These are phyloP conservation scores for Aspergillus wentii DNA, from an alignment of 495 filamentous ascomycete species.

Conservation along the genomic window DNA sequence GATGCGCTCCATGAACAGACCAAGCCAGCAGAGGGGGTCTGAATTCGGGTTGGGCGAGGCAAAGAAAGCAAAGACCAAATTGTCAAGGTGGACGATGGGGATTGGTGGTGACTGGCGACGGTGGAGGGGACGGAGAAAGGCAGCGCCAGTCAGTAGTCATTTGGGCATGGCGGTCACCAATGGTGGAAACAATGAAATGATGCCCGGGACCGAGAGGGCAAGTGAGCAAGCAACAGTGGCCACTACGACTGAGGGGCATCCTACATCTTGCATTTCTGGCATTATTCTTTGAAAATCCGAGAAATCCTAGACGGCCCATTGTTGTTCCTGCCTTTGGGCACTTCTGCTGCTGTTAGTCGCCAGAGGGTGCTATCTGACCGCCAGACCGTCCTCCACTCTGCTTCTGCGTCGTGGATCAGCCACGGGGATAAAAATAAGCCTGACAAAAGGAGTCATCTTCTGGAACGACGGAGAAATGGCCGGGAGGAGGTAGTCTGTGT, in stretches of 20 bases:
- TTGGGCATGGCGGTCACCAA: constrained; percentile 3
- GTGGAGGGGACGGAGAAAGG: too few relatives aligned
- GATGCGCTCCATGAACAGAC: constrained; percentile 11
- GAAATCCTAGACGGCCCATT: neutral
- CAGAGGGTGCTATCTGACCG: constrained; percentile 22
- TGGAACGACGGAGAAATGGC: neutral
- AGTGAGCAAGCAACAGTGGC: too few relatives aligned
- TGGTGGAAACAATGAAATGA: too few relatives aligned
- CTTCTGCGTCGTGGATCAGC: constrained; percentile 8
- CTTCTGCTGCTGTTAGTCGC: constrained; percentile 24
- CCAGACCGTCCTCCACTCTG: constrained; percentile 13
- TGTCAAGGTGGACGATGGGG: constrained; percentile 11
- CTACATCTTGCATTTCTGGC: too few relatives aligned
- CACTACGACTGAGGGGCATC: too few relatives aligned
- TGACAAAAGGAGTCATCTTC: constrained; percentile 6
- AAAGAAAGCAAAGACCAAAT: constrained; percentile 4
- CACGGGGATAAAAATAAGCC: neutral
- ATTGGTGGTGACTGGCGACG: constrained; percentile 13
- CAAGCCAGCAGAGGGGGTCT: constrained; percentile 4
- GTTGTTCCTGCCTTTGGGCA: constrained; percentile 24
- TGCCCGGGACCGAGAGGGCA: too few relatives aligned
- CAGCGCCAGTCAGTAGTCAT: too few relatives aligned
- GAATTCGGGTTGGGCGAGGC: constrained; percentile 16
- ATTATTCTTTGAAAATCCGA: too few relatives aligned
- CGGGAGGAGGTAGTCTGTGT: too few relatives aligned